Conservation (phyloP, 2,329 filamentous ascomycete species). For the Phialophora expanda region DNA sequence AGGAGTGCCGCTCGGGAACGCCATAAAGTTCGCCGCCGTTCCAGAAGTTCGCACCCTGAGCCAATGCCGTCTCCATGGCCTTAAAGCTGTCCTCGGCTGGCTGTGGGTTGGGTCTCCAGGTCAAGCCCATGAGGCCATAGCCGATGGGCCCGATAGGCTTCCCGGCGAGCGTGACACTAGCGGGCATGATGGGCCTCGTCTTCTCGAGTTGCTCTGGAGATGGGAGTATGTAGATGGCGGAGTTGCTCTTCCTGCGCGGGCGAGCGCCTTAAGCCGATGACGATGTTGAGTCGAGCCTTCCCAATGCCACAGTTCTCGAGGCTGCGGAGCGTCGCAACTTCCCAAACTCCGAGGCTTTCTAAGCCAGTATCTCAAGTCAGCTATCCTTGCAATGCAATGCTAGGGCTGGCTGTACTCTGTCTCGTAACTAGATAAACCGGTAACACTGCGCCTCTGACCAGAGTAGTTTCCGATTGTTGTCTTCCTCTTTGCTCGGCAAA, state of each 20-base stretch:
- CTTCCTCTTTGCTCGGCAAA: not conserved
- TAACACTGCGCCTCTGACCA: too few relatives aligned
- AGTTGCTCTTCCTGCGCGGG: too few relatives aligned
- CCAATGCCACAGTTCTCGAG: not conserved
- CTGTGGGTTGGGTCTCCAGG: constrained; percentile 44
- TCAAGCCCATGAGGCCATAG: constrained; percentile 54
- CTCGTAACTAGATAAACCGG: too few relatives aligned
- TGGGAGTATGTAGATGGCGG: too few relatives aligned
- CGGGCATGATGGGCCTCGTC: constrained; percentile 10
- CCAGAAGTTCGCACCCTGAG: constrained; percentile 59
- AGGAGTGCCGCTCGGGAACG: constrained; percentile 60
- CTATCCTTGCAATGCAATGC: not conserved
- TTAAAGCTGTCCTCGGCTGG: constrained; percentile 50
- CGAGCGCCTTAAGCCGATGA: not conserved
- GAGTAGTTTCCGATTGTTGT: not conserved
- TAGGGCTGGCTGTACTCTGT: too few relatives aligned
- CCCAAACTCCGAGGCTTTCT: not conserved
- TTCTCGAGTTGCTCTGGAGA: not conserved
- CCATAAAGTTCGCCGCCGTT: constrained; percentile 72
- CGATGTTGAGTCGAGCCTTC: not conserved
- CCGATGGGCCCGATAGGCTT: constrained; percentile 58
- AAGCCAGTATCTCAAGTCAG: not conserved
- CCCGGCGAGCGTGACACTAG: constrained; percentile 44
- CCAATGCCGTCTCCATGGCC: constrained; percentile 61
- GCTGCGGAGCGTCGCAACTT: not conserved